Percentiles rank a stretch among this genome's conserved stretches.
Evolutionary conservation across 495 filamentous ascomycete genomes (phyloP).

Genomic region (Clohesyomyces aquaticus): DNA sequence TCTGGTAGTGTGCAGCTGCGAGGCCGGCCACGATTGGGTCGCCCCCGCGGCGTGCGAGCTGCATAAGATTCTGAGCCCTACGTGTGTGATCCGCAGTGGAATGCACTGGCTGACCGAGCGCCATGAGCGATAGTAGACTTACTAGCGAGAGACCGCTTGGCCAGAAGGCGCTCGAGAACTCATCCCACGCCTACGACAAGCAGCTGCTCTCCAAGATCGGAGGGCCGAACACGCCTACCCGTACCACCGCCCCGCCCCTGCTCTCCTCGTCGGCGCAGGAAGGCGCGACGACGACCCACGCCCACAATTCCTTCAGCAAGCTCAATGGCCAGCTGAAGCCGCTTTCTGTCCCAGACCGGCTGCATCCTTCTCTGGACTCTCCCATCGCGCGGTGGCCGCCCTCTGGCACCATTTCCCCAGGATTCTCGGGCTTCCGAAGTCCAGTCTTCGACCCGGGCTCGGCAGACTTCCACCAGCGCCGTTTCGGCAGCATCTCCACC

Average conservation of each 20-base stretch:
- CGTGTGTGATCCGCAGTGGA: too few species aligned
- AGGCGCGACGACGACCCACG: constrained; percentile 18
- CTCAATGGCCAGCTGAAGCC: constrained; percentile 44
- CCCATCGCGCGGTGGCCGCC: constrained; percentile 42
- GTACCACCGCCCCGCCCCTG: constrained; percentile 54
- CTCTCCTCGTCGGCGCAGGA: constrained; percentile 37
- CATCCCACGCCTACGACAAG: constrained; percentile 76
- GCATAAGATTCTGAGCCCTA: too few species aligned
- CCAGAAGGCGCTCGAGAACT: constrained; percentile 60
- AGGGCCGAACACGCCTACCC: constrained; percentile 62
- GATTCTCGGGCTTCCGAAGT: constrained; percentile 49
- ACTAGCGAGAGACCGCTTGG: constrained; percentile 64
- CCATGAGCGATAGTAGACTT: constrained; percentile 56
- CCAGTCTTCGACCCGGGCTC: constrained; percentile 50
- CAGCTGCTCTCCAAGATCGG: constrained; percentile 76
- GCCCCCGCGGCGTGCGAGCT: too few species aligned
- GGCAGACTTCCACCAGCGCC: constrained; percentile 54
- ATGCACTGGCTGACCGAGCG: constrained; percentile 25
- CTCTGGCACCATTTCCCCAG: constrained; percentile 45
- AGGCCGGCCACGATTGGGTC: too few species aligned
- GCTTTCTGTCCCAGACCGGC: constrained; percentile 44
- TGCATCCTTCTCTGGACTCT: constrained; percentile 43
- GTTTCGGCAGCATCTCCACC: constrained; percentile 58
- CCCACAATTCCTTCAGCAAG: constrained; percentile 34
- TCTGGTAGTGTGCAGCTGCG: too few species aligned